Evolutionary conservation across 2,329 filamentous ascomycete genomes (phyloP).

Genomic region (Venturia asperata): DNA sequence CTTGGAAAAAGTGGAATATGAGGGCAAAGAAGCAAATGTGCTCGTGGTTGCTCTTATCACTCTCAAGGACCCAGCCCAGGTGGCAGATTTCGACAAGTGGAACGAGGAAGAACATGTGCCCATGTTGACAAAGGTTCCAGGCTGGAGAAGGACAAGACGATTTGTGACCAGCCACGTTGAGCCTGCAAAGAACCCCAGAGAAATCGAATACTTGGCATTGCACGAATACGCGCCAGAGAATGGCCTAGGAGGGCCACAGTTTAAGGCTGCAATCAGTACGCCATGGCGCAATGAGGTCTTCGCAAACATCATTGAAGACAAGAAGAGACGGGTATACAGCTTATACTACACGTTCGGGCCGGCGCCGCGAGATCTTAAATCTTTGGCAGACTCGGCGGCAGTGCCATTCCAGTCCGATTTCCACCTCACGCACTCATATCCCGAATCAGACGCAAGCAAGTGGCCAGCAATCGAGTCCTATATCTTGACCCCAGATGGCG

Average conservation of each 20-base stretch:
- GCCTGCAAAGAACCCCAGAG: slow-evolving; percentile 38
- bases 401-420: slow-evolving; percentile 34
- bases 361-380: slow-evolving; percentile 59
- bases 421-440: slow-evolving; percentile 37
- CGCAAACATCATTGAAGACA: slow-evolving; percentile 50
- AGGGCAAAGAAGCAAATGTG: slow-evolving; percentile 52
- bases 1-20: slow-evolving; percentile 53
- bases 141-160: slow-evolving; percentile 68
- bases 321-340: slow-evolving; percentile 55
- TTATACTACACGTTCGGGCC: slow-evolving; percentile 77
- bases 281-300: slow-evolving; percentile 55
- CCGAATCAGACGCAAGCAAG: slow-evolving; percentile 40
- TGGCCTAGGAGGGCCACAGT: slow-evolving; percentile 57
- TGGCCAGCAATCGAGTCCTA: slow-evolving; percentile 57
- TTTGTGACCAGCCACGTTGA: slow-evolving; percentile 62
- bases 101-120: slow-evolving; percentile 66
- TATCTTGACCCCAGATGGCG: slow-evolving; percentile 60
- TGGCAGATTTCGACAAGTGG: slow-evolving; percentile 59
- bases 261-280: slow-evolving; percentile 52
- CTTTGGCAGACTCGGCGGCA: slow-evolving; percentile 45
- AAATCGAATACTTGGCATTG: slow-evolving; percentile 55
- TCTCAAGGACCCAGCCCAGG: slow-evolving; percentile 47
- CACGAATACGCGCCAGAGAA: slow-evolving; percentile 66
- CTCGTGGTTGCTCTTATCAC: slow-evolving; percentile 56
- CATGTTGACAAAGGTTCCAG: slow-evolving; percentile 65